Evolutionary conservation across 352 stramenopile genomes (phyloP).

Genomic region (Phytophthora constricta): DNA sequence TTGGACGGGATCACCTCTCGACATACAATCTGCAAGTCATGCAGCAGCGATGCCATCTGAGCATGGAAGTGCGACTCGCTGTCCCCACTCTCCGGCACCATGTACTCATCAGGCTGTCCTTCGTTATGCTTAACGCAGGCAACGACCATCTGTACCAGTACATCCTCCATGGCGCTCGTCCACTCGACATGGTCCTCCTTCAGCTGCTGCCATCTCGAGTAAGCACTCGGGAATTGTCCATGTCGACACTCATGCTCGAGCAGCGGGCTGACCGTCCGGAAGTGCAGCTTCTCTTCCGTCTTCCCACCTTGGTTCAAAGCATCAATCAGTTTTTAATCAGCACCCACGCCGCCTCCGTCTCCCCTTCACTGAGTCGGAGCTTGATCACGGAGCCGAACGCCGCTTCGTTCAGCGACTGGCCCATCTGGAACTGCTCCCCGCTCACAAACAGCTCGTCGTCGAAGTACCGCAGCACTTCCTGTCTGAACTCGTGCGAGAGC

Average conservation of each 20-base stretch:
- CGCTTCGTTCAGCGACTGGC: conserved; percentile 68
- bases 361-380: conserved; percentile 46
- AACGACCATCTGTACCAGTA: conserved; percentile 71
- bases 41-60: conserved; percentile 68
- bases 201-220: conserved; percentile 61
- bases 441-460: conserved; percentile 46
- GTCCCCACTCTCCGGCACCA: conserved; percentile 2
- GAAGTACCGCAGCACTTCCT: conserved; percentile 61
- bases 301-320: no score
- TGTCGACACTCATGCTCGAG: conserved; percentile 59
- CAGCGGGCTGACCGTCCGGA: conserved; percentile 71
- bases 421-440: conserved; percentile 46
- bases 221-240: conserved; percentile 49
- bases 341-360: conserved; percentile 56
- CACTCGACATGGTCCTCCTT: conserved; percentile 69
- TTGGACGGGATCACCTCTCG: conserved; percentile 62
- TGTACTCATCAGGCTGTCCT: conserved; percentile 14
- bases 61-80: conserved; percentile 40
- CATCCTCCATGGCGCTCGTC: conserved; percentile 77
- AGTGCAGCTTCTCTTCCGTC: conserved; percentile 50
- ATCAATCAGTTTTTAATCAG: conserved; percentile 48
- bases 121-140: conserved; percentile 48
- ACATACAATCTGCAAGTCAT: conserved; percentile 62
- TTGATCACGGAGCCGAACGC: conserved; percentile 66
- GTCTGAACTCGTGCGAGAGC: conserved; percentile 38